Base-by-base conservation (phyloP, 345 rosid genomes). In the Lenwebbia sp. region DNA sequence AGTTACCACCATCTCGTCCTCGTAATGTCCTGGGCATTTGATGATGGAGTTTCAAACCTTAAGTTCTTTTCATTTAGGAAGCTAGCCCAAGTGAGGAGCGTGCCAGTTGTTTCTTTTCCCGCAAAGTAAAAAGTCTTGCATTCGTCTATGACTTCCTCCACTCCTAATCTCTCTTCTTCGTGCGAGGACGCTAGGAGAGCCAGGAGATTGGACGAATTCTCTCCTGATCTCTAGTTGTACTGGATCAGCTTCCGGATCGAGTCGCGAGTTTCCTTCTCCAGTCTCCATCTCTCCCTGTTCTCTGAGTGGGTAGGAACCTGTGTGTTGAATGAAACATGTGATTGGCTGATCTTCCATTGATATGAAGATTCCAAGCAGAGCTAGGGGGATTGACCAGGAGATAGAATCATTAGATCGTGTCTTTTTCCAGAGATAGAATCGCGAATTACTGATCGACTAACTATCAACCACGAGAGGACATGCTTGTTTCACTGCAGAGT, bases 71-170 rank as follows among this genome's bases (percentile, higher is more conserved):
- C n/a, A n/a, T n/a, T n/a, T n/a, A n/a, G n/a, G n/a, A n/a, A n/a
- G n/a, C n/a, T n/a, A n/a, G n/a, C 91, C 96, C 96, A 95, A 23
- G 95, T 92, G 88, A 96, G 86, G 41, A 93, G 93, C 83, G 91
- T 90, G 54, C 92, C 98, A 4, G 92, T 91, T 25, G 98, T 96
- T 88, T 96, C 98, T 53, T 96, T 95, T 57, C 97, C 98, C 13
- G 97, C 97, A 56, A 96, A 94, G 89, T 95, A 96, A 87, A 97
- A 94, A 13, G 96, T 96, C 88, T 97, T 94, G 93, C 97, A 93
- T 86, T 97, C 98, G 49, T 96, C 94, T 82, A 96, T 93, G 51
- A 97, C 91, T 84, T 96, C 96, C 87, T 93, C 96, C 37, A 90
- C 88, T 21, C 87, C 91, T 82, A 95, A 87, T 41, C 56, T 92